phyloP scores from a whole-genome alignment of 805 yeast genomes.

The Ascoidea rubescens region DNA sequence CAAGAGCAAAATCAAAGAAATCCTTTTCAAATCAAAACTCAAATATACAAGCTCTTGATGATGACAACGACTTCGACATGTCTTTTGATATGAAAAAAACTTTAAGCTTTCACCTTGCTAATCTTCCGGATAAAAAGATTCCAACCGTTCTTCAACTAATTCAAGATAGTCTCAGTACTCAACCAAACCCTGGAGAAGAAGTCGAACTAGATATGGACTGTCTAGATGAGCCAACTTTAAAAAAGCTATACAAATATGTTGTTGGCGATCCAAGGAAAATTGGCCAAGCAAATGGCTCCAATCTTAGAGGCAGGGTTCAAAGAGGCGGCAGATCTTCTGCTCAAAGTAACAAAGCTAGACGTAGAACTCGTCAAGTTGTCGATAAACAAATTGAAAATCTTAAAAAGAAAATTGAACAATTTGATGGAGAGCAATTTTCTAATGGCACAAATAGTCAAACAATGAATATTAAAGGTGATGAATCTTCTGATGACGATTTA shows the following conservation, averaged over 20 bases:
- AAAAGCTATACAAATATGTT: slow-evolving; percentile 75
- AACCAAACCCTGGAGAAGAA: slow-evolving; percentile 60
- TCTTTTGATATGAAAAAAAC: slow-evolving; percentile 96
- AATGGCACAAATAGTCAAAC: slow-evolving; percentile 25
- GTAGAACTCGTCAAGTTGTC: slow-evolving; percentile 14
- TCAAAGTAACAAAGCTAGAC: slow-evolving; percentile 17
- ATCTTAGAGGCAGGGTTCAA: slow-evolving; percentile 22
- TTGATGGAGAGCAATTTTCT: slow-evolving; percentile 36
- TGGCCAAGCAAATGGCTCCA: not conserved
- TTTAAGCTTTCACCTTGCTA: slow-evolving; percentile 73
- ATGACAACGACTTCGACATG: slow-evolving; percentile 17
- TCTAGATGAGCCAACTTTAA: slow-evolving; percentile 69
- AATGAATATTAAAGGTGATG: slow-evolving; percentile 25
- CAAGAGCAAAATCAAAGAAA: slow-evolving; percentile 10
- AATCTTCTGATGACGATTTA: slow-evolving; percentile 37
- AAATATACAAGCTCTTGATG: slow-evolving; percentile 15
- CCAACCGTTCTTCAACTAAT: slow-evolving; percentile 77
- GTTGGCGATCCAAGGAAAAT: slow-evolving; percentile 21
- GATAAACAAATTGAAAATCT: slow-evolving; percentile 51
- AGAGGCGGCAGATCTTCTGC: slow-evolving; percentile 7
- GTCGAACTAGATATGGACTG: slow-evolving; percentile 94
- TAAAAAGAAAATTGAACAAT: slow-evolving; percentile 62
- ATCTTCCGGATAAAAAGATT: slow-evolving; percentile 64
- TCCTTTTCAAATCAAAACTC: slow-evolving; percentile 7
- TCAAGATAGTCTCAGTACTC: slow-evolving; percentile 57